Percentiles rank a stretch among this genome's conserved stretches.
These are phyloP conservation scores for Fusarium ambrosium DNA, from an alignment of 2,329 filamentous ascomycete genomes.

Conservation along the genomic window DNA sequence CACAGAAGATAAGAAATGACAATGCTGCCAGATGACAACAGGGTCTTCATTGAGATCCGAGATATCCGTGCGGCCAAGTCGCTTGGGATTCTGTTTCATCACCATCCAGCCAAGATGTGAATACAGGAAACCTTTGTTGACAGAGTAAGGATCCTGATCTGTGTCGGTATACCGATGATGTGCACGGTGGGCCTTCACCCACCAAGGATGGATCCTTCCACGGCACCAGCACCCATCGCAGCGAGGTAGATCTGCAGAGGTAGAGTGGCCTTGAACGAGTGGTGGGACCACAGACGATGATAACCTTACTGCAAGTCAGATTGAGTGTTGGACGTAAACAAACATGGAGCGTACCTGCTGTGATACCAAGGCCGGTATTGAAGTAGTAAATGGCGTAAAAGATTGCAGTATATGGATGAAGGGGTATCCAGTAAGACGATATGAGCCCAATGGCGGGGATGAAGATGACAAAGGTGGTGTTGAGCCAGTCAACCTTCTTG, in stretches of 20 bases:
- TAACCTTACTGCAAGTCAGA: slow-evolving; percentile 47
- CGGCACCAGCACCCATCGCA: slow-evolving; percentile 83
- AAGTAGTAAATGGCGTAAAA: slow-evolving; percentile 87
- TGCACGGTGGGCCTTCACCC: slow-evolving; percentile 87
- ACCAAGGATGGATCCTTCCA: slow-evolving; percentile 92
- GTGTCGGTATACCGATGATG: slow-evolving; percentile 95
- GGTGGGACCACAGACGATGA: slow-evolving; percentile 87
- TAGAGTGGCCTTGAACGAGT: slow-evolving; percentile 81
- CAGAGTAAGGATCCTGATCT: slow-evolving; percentile 91
- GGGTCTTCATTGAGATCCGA: slow-evolving; percentile 88
- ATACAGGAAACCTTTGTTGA: slow-evolving; percentile 89
- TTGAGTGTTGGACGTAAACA: neutral
- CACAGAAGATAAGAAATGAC: slow-evolving; percentile 85
- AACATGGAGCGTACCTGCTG: slow-evolving; percentile 69
- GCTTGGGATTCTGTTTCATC: slow-evolving; percentile 93
- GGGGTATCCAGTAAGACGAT: slow-evolving; percentile 82
- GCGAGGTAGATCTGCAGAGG: slow-evolving; percentile 87
- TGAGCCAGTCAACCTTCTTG: slow-evolving; percentile 95
- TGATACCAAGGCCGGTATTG: slow-evolving; percentile 85
- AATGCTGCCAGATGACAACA: slow-evolving; percentile 89
- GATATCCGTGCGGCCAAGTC: slow-evolving; percentile 89
- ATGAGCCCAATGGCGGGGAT: slow-evolving; percentile 82
- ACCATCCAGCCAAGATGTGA: slow-evolving; percentile 89
- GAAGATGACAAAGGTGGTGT: slow-evolving; percentile 83
- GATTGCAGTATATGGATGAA: slow-evolving; percentile 77